Evolutionary conservation across 139 green algal species (phyloP), one percentile per base, ranked within the genome.

Genomic region (Coccomyxa sp.): DNA sequence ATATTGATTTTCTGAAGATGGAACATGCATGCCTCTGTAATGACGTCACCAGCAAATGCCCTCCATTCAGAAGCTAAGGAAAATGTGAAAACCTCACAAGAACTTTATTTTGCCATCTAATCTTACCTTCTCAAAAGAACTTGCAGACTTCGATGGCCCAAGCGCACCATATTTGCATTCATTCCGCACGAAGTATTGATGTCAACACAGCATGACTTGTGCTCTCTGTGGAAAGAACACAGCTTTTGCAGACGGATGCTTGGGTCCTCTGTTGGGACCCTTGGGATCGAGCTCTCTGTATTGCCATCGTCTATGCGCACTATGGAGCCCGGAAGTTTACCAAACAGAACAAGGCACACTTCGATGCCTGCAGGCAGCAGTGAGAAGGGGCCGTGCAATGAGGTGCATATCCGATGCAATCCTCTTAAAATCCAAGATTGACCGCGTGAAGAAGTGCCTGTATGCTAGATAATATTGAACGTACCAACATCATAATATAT

Each of bases 261-360:
- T 93, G 18, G 89, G 89, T 1, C 77, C 81, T 13, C 79, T 93
- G 74, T 80, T 95, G 58, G 92, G 92, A 0, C 91, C 89, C 27
- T 76, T 82, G 21, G 32, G 79, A 63, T 10, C 21, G 83, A 32
- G 82, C 77, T 13, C 68, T 88, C 27, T 95, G 87, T 71, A 87
- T 94, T 51, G 38, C 66, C 93, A 96, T 76, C 84, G 87, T 0
- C 79, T 89, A 7, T 96, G 93, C 74, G 92, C 91, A 0, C 67
- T 96, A 15, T 96, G 93, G 93, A 91, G 85, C 60, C 85, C 88
- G 10, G 88, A 94, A 90, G 91, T 95, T 15, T 91, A 88, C 67
- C 83, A 93, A 58, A 91, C 81, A 13, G 77, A 88, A 0, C 67
- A 86, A 1, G 88, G 77, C 27, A 88, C 81, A 13, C 82, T 95